These are phyloP conservation scores for Citrullus amarus DNA, from an alignment of 306 rosid genomes.

Conservation along the genomic window DNA sequence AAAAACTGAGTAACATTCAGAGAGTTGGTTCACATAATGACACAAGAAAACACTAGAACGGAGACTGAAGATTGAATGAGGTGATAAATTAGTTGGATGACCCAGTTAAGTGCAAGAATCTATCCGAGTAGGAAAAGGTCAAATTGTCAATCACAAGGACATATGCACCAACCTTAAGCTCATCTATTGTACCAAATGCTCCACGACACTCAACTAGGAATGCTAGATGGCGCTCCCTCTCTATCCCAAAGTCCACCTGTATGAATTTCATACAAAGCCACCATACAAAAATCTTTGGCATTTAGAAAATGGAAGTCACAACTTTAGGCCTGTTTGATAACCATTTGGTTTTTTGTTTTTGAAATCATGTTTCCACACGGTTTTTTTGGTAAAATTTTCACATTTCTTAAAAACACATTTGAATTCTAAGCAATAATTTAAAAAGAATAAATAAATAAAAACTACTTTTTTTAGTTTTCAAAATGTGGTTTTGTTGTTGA, in stretches of 20 bases:
- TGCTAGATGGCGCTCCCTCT: conserved; percentile 60
- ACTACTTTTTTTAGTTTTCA: too few species aligned
- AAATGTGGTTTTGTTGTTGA: too few species aligned
- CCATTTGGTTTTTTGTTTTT: too few species aligned
- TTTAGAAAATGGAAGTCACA: not conserved
- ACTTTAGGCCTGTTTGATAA: too few species aligned
- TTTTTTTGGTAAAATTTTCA: too few species aligned
- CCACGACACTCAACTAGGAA: conserved; percentile 87
- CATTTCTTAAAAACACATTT: too few species aligned
- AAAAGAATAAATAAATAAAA: too few species aligned
- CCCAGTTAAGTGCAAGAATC: not conserved
- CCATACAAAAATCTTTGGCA: not conserved
- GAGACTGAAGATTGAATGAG: not conserved
- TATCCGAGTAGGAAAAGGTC: not conserved
- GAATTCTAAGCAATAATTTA: too few species aligned
- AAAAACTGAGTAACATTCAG: not conserved
- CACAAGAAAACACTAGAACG: not conserved
- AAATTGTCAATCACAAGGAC: conserved; percentile 1
- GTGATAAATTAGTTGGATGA: not conserved
- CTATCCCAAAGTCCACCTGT: conserved; percentile 74
- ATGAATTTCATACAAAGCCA: conserved; percentile 8
- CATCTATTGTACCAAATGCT: conserved; percentile 58
- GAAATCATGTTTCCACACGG: too few species aligned
- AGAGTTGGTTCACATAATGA: not conserved
- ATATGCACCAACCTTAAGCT: conserved; percentile 50